Percentiles rank a stretch among this genome's conserved stretches.
Evolutionary conservation across 2,329 filamentous ascomycete species (phyloP).

Genomic region (Bipolaris bicolor): DNA sequence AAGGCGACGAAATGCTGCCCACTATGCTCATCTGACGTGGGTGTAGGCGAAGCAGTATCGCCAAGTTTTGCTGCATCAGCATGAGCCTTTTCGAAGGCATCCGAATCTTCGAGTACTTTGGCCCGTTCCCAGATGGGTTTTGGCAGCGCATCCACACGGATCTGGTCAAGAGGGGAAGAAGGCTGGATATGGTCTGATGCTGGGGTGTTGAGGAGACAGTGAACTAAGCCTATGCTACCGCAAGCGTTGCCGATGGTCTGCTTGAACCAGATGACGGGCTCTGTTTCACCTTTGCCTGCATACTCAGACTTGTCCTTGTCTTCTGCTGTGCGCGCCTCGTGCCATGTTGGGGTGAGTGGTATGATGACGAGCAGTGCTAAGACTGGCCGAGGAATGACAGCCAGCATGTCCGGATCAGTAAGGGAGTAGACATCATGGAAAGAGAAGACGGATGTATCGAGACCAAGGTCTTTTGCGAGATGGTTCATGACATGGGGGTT

Average conservation of each 20-base stretch:
- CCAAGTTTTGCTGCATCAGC: slow-evolving; percentile 51
- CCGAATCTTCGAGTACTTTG: slow-evolving; percentile 58
- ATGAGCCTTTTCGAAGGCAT: slow-evolving; percentile 53
- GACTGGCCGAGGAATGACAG: slow-evolving; percentile 60
- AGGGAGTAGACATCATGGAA: slow-evolving; percentile 63
- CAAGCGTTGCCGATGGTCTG: slow-evolving; percentile 66
- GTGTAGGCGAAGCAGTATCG: slow-evolving; percentile 46
- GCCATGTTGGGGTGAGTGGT: slow-evolving; percentile 50
- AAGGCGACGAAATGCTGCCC: slow-evolving; percentile 57
- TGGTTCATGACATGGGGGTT: slow-evolving; percentile 61
- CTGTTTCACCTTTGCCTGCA: slow-evolving; percentile 53
- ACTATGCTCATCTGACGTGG: slow-evolving; percentile 34
- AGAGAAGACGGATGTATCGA: slow-evolving; percentile 51
- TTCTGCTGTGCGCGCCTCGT: slow-evolving; percentile 51
- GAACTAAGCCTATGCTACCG: slow-evolving; percentile 63
- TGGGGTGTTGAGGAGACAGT: slow-evolving; percentile 59
- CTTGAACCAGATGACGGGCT: slow-evolving; percentile 64
- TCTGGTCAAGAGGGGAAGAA: slow-evolving; percentile 53
- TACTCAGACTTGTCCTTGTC: slow-evolving; percentile 53
- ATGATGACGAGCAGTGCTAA: slow-evolving; percentile 62
- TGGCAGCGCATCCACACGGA: slow-evolving; percentile 54
- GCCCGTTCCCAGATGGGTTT: slow-evolving; percentile 57
- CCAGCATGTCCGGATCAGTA: slow-evolving; percentile 57
- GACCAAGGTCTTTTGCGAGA: slow-evolving; percentile 57
- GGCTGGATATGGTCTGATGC: slow-evolving; percentile 52